These are phyloP conservation scores for Carpinus viminea DNA, from an alignment of 306 rosid species.

Conservation along the genomic window DNA sequence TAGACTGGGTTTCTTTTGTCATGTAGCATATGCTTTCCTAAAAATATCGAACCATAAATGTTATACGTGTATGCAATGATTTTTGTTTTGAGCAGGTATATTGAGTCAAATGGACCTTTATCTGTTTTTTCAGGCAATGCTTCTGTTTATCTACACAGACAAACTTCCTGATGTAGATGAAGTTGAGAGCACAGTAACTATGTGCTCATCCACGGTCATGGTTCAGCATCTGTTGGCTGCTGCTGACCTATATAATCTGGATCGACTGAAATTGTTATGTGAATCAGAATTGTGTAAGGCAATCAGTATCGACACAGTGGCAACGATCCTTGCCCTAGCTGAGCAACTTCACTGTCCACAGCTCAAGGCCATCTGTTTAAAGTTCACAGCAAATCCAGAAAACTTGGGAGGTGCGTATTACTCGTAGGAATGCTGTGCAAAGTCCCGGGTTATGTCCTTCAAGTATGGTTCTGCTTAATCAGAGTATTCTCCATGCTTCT, in stretches of 20 bases:
- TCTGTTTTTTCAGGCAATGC: conserved; percentile 69
- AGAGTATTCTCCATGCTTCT: conserved; percentile 20
- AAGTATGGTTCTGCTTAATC: conserved; percentile 16
- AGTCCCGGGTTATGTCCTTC: conserved; percentile 24
- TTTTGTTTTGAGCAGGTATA: conserved; percentile 19
- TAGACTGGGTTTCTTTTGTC: background rate
- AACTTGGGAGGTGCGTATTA: conserved; percentile 79
- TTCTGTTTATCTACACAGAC: conserved; percentile 70
- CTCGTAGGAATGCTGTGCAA: conserved; percentile 33
- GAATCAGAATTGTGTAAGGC: conserved; percentile 73
- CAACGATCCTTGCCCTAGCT: conserved; percentile 73
- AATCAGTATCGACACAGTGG: conserved; percentile 66
- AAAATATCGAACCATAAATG: conserved; percentile 2
- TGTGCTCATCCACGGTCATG: conserved; percentile 71
- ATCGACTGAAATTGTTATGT: conserved; percentile 68
- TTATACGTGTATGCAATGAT: conserved; percentile 3
- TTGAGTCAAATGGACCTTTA: conserved; percentile 10
- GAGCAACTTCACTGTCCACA: conserved; percentile 78
- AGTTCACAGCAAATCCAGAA: conserved; percentile 65
- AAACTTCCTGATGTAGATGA: conserved; percentile 60
- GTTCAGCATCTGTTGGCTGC: conserved; percentile 85
- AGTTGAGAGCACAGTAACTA: conserved; percentile 52
- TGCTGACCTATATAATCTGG: conserved; percentile 77
- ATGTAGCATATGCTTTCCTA: background rate
- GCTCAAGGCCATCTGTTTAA: conserved; percentile 74